Evolutionary conservation across 495 filamentous ascomycete species (phyloP).

Genomic region (Jackrogersella minutella): DNA sequence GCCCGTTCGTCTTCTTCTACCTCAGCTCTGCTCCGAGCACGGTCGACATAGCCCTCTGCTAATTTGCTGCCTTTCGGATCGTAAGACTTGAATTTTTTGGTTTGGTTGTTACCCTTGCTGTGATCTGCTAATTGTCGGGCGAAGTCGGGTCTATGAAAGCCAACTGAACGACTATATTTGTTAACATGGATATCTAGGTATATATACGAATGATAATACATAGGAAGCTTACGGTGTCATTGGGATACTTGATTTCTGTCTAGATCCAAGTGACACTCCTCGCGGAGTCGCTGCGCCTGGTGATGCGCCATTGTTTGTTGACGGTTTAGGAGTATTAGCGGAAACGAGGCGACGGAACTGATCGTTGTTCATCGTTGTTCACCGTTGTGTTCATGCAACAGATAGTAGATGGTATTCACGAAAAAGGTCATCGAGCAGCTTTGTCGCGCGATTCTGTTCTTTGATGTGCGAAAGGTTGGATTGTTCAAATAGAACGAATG

Average conservation of each 20-base stretch:
- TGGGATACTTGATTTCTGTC: slow-evolving; percentile 77
- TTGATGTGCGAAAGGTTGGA: no score
- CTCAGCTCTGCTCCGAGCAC: slow-evolving; percentile 65
- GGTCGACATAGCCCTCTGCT: slow-evolving; percentile 83
- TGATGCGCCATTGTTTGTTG: slow-evolving; percentile 50
- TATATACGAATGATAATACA: not conserved
- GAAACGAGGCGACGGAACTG: slow-evolving; percentile 91
- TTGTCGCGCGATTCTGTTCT: not conserved
- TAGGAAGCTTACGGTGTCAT: slow-evolving; percentile 77
- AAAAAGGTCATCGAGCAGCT: not conserved
- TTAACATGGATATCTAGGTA: slow-evolving; percentile 32
- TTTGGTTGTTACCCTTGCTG: slow-evolving; percentile 56
- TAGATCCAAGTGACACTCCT: slow-evolving; percentile 63
- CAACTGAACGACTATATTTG: slow-evolving; percentile 70
- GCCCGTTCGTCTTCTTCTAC: slow-evolving; percentile 71
- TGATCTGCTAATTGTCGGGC: slow-evolving; percentile 85
- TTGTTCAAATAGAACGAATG: no score
- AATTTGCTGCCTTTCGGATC: slow-evolving; percentile 86
- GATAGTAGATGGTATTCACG: not conserved
- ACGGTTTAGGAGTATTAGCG: slow-evolving; percentile 53
- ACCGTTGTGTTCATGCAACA: not conserved
- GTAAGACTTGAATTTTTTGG: slow-evolving; percentile 79
- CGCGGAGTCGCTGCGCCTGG: slow-evolving; percentile 42
- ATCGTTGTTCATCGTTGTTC: slow-evolving; percentile 82
- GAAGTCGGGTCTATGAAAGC: slow-evolving; percentile 69